These are phyloP conservation scores for Hordeum pubiflorum DNA, from an alignment of 202 grass and related monocot genomes.

Conservation along the genomic window DNA sequence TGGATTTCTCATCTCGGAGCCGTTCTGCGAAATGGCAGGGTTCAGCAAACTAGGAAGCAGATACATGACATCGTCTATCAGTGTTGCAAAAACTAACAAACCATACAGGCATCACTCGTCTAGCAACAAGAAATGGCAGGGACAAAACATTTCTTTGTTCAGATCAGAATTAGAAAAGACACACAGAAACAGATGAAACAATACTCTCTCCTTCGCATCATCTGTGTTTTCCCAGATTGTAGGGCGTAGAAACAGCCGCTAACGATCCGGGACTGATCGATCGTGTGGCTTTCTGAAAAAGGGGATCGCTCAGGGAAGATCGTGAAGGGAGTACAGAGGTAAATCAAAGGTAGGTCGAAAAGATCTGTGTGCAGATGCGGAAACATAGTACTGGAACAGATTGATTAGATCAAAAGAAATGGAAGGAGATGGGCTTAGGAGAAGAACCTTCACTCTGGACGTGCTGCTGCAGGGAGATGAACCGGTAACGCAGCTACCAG, in stretches of 20 bases:
- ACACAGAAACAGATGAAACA: neutral
- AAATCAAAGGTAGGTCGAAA: neutral
- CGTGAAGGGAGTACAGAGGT: neutral
- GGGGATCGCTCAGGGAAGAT: neutral
- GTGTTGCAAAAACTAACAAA: neutral
- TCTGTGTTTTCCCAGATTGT: too few species aligned
- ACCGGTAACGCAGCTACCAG: neutral
- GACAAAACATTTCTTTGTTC: neutral
- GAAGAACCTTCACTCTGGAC: neutral
- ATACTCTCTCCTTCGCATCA: neutral
- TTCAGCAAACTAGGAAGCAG: neutral
- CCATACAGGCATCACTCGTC: too few species aligned
- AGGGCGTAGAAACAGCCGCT: neutral
- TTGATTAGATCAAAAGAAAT: neutral
- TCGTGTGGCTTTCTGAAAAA: neutral
- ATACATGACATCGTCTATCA: neutral
- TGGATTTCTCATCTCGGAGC: neutral
- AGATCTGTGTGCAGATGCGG: neutral
- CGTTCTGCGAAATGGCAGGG: neutral
- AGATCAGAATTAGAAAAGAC: neutral
- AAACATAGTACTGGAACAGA: neutral
- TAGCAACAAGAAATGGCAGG: too few species aligned
- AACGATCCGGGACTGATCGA: neutral
- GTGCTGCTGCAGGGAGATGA: neutral
- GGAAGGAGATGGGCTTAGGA: neutral